Base-by-base conservation (phyloP, 2,329 filamentous ascomycete genomes). In the Aspergillus arachidicola region DNA sequence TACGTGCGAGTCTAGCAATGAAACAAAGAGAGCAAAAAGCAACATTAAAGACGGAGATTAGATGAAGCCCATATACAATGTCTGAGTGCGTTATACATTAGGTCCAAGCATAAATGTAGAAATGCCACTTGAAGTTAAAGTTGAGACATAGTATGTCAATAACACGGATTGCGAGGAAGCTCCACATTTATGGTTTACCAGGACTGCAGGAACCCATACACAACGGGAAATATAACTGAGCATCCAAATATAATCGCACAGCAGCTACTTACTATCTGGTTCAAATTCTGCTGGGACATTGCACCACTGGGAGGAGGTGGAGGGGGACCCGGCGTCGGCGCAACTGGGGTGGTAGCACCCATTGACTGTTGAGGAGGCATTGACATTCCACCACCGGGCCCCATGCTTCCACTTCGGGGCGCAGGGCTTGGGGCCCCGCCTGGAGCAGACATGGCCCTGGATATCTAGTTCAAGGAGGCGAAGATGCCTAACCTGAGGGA, bases 221-320 rank as follows among this genome's bases (percentile, higher is more conserved):
- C 28, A 28, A 34, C 28, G 28, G 4, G 9, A 51, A 10, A 51
- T 28, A 21, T 32, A 32, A 34, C 21, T 51, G 6, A 51, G 30
- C 9, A 51, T 32, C 30, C 9, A 32, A 14, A 2, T 6, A 32
- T 11, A 32, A n/a, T 12, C 9, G 21, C 4, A 26, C 4, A 55
- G 16, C 12, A 14, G 19, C 23, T 23, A 83, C 94, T 86, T 85
- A 97, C 94, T 79, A 98, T 98, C 71, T 97, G 93, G 72, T 98
- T 98, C 1, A 97, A 79, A 74, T 97, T 96, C 72, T 96, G 92
- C 66, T 94, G 93, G 2, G 91, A 93, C 80, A 93, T 89, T 16
- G 75, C 75, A 46, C 76, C 76, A 59, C 74, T 75, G 11, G 75
- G 72, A 6, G 75, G 73, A 36, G 72, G 74, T 28, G 73, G 68